Percentiles rank a stretch among this genome's conserved stretches.
phyloP scores from a whole-genome alignment of 2,329 filamentous ascomycete genomes.

The Botrytis squamosa region DNA sequence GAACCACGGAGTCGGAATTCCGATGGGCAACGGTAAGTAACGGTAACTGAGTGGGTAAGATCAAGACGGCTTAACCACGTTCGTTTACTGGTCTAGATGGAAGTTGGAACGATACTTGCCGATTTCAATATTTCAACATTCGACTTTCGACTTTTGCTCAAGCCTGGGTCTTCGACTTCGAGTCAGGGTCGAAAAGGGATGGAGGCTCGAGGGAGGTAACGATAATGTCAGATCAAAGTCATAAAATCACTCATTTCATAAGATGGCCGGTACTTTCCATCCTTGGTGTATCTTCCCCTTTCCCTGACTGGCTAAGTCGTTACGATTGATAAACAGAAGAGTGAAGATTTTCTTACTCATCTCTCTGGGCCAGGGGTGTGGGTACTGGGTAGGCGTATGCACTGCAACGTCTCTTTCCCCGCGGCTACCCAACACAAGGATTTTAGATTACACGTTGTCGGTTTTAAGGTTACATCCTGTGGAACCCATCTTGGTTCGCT shows the following conservation, averaged over 20 bases:
- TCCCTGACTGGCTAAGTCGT: not conserved
- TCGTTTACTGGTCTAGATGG: not conserved
- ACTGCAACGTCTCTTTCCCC: slow-evolving; percentile 1
- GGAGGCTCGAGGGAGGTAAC: too few relatives aligned
- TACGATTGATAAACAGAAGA: not conserved
- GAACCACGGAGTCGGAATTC: not conserved
- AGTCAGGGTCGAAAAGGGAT: not conserved
- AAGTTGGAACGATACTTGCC: not conserved
- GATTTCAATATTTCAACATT: not conserved
- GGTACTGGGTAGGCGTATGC: not conserved
- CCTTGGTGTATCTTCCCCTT: not conserved
- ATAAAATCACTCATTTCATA: not conserved
- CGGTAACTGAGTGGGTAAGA: not conserved
- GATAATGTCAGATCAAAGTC: not conserved
- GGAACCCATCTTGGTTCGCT: not conserved
- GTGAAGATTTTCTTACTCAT: slow-evolving; percentile 1
- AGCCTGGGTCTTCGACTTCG: not conserved
- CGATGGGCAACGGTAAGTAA: not conserved
- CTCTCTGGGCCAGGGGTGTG: not conserved
- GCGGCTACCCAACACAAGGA: not conserved
- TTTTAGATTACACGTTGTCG: slow-evolving; percentile 4
- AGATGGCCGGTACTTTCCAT: not conserved
- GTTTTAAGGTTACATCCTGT: not conserved
- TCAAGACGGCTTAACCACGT: not conserved
- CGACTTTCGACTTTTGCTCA: not conserved